Evolutionary conservation across 1,284 basidiomycete genomes (phyloP).

Genomic region (Sporisorium exsertum): DNA sequence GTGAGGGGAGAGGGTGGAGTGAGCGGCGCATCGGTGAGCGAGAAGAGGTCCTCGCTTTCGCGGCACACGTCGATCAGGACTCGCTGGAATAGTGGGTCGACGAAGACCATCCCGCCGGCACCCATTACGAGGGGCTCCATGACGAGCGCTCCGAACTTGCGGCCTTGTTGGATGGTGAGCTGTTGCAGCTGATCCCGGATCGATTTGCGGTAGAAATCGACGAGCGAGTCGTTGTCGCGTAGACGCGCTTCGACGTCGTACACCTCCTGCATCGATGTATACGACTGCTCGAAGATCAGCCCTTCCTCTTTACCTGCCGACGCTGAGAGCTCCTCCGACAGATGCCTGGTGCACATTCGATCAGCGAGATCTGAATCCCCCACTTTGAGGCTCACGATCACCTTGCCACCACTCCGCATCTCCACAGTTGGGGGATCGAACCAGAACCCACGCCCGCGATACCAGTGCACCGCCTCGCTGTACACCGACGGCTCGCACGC

Average conservation of each 20-base stretch:
- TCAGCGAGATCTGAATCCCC: conserved; percentile 11
- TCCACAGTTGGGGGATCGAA: conserved; percentile 83
- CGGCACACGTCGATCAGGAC: conserved; percentile 86
- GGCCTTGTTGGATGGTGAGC: conserved; percentile 70
- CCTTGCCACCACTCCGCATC: conserved; percentile 72
- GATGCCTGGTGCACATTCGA: conserved; percentile 18
- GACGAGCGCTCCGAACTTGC: conserved; percentile 78
- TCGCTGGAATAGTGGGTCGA: conserved; percentile 95
- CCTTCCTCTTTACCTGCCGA: not conserved
- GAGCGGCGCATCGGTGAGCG: conserved; percentile 58
- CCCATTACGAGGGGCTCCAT: conserved; percentile 94
- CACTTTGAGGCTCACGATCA: conserved; percentile 16
- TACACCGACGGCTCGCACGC: conserved; percentile 88
- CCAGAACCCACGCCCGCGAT: conserved; percentile 91
- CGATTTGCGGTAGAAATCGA: conserved; percentile 76
- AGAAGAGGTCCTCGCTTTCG: conserved; percentile 72
- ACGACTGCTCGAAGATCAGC: conserved; percentile 31
- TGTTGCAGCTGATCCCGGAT: conserved; percentile 75
- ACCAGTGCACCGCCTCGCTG: conserved; percentile 89
- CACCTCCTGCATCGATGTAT: conserved; percentile 74
- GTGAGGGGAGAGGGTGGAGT: conserved; percentile 8
- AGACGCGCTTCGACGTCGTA: conserved; percentile 82
- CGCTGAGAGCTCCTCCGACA: not conserved
- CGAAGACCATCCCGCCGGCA: conserved; percentile 96
- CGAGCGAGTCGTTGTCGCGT: conserved; percentile 73